Evolutionary conservation across 345 rosid genomes (phyloP).

Genomic region (Pugionium cornutum): DNA sequence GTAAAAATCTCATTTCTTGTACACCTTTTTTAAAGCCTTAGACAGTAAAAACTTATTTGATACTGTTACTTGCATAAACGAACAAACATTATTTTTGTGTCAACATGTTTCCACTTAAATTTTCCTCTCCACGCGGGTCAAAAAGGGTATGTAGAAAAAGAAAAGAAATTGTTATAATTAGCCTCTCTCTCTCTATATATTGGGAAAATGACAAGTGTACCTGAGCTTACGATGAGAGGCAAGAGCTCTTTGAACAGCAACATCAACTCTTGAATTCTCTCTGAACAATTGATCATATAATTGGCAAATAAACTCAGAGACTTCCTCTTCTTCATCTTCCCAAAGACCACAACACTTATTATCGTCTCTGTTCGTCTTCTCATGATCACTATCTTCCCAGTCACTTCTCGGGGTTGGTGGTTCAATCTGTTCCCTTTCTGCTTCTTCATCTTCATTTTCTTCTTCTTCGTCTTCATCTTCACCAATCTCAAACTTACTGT

Average conservation of each 20-base stretch:
- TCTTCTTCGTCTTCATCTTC: constrained; percentile 88
- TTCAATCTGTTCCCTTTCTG: constrained; percentile 64
- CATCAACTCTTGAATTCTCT: constrained; percentile 70
- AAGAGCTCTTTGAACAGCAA: constrained; percentile 70
- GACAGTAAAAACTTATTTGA: constrained; percentile 14
- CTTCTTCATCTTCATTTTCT: constrained; percentile 40
- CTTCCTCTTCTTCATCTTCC: constrained; percentile 78
- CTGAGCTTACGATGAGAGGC: constrained; percentile 65
- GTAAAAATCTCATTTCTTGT: constrained; percentile 4
- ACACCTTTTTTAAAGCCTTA: constrained; percentile 10
- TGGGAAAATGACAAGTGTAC: constrained; percentile 81
- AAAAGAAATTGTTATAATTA: background rate
- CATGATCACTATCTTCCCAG: constrained; percentile 93
- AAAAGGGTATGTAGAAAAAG: constrained; percentile 24
- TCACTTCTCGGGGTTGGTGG: constrained; percentile 73
- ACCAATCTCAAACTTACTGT: constrained; percentile 90
- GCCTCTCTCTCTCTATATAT: constrained; percentile 30
- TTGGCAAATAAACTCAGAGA: constrained; percentile 69
- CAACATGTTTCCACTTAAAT: background rate
- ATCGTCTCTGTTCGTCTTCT: constrained; percentile 40
- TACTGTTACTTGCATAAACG: constrained; percentile 25
- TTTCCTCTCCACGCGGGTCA: constrained; percentile 18
- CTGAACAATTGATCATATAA: constrained; percentile 67
- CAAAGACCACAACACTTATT: constrained; percentile 47
- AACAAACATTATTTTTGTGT: constrained; percentile 3